These are phyloP conservation scores for Neurospora pannonica DNA, from an alignment of 495 filamentous ascomycete species.

Conservation along the genomic window DNA sequence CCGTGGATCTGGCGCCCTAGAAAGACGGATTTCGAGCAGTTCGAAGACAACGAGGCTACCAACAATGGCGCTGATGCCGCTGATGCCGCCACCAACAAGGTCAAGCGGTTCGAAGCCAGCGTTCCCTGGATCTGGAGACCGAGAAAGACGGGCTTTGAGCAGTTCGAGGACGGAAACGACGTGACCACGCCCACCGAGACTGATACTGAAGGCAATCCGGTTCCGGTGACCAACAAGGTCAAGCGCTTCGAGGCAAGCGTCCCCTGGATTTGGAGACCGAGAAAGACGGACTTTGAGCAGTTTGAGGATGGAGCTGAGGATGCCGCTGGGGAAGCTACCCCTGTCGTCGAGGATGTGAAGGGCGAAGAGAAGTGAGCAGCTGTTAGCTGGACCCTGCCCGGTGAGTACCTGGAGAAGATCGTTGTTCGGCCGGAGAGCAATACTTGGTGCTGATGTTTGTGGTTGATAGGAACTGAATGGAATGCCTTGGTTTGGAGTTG, in stretches of 20 bases:
- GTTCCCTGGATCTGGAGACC: no score
- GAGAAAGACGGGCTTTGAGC: no score
- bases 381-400: not conserved
- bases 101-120: no score
- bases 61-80: no score
- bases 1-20: not conserved
- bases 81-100: no score
- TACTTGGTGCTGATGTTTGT: no score
- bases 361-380: not conserved
- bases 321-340: not conserved
- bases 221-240: no score
- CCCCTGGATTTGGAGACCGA: not conserved
- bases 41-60: not conserved
- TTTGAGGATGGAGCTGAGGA: not conserved
- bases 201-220: no score
- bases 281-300: not conserved
- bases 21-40: not conserved
- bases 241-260: not conserved
- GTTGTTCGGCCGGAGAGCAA: not conserved
- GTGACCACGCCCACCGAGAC: no score
- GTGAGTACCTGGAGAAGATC: not conserved
- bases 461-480: no score
- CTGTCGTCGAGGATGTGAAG: not conserved
- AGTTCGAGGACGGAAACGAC: no score
- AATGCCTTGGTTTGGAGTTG: no score